Evolutionary conservation across 805 yeast species (phyloP), one percentile per base, ranked within the genome.

Genomic region (Candida krabiensis): DNA sequence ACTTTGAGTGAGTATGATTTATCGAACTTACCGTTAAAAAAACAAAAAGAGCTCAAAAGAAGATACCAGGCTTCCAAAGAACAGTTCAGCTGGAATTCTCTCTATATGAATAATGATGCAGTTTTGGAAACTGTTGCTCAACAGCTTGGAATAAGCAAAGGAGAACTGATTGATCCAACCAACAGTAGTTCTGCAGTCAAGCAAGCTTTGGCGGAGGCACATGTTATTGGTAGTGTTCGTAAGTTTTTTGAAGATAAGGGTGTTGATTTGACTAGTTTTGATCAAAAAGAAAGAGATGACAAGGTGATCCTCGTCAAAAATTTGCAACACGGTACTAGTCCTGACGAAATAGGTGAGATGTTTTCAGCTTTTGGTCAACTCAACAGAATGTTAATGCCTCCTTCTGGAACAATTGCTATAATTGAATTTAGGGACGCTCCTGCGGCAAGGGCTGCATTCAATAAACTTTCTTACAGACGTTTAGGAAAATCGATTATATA

Each of bases 121-220:
- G 95, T 93, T 9, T 69, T 93, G 62, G 91, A 88, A 33, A 83
- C 93, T 37, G 93, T 89, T 29, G 96, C 98, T 2, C 60, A 77
- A 6, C 83, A 84, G 52, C 64, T 93, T 63, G 98, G 98, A 6
- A 70, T 93, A 34, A 60, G 80, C 19, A 93, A 91, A 61, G 72
- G 93, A 6, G 87, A 88, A 40, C 72, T 93, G 55, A 76, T 93
- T 44, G 95, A 93, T 60, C 91, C 96, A 1, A 85, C 87, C 51
- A 86, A 81, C 47, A 75, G 95, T 6, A 80, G 73, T 43, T 84
- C 96, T 36, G 97, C 96, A 1, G 98, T 93, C 11, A 87, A 90
- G 58, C 98, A 90, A 63, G 98, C 99, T 0, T 73, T 93, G 46
- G 98, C 99, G 0, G 99, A 93, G 66, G 95, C 97, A 2, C 93